phyloP scores from a whole-genome alignment of 2,329 filamentous ascomycete genomes.

The Aurifilum marmelostoma region DNA sequence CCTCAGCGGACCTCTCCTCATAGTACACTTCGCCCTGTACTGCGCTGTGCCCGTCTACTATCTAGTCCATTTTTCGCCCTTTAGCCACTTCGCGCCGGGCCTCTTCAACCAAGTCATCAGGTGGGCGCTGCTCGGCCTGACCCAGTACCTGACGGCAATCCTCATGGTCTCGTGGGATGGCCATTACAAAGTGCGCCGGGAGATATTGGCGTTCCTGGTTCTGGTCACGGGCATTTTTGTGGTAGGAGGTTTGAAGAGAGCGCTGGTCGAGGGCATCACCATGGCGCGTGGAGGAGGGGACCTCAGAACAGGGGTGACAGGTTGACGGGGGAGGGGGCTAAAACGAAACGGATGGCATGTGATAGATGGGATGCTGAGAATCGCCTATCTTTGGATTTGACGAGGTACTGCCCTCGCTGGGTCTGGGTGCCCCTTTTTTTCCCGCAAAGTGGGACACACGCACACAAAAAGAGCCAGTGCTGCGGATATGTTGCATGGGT shows the following conservation, averaged over 20 bases:
- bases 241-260: slow-evolving; percentile 6
- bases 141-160: slow-evolving; percentile 23
- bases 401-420: not conserved
- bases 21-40: slow-evolving; percentile 26
- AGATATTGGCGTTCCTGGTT: not conserved
- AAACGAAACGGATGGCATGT: not conserved
- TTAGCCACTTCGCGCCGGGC: slow-evolving; percentile 18
- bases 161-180: slow-evolving; percentile 16
- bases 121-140: slow-evolving; percentile 22
- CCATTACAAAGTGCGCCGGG: slow-evolving; percentile 18
- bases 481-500: not conserved
- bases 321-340: not conserved
- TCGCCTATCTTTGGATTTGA: not conserved
- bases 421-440: not conserved
- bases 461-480: not conserved
- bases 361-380: not conserved
- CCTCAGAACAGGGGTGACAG: not conserved
- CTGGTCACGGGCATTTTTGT: slow-evolving; percentile 3
- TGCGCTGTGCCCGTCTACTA: slow-evolving; percentile 24
- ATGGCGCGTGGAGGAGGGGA: not conserved
- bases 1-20: slow-evolving; percentile 18
- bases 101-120: slow-evolving; percentile 9
- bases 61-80: slow-evolving; percentile 26
- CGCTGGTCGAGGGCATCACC: not conserved
- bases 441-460: not conserved